Percentiles rank a stretch among this genome's conserved stretches.
These are phyloP conservation scores for Aphanomyces astaci DNA, from an alignment of 352 stramenopile genomes.

Conservation along the genomic window DNA sequence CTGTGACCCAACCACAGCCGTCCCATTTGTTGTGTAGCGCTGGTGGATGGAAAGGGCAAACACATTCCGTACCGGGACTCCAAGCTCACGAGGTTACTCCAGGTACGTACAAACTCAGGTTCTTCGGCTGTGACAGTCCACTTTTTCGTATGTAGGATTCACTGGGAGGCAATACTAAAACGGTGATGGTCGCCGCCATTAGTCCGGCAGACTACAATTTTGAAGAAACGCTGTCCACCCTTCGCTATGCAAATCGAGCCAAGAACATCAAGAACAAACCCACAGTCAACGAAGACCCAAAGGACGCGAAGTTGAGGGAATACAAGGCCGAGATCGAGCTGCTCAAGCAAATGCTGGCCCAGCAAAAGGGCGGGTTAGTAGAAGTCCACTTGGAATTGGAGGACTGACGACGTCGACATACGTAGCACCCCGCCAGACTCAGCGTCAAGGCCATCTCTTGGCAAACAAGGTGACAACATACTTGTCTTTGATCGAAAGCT, in stretches of 20 bases:
- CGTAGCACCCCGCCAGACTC: neutral
- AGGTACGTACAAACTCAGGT: constrained; percentile 26
- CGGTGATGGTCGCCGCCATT: constrained; percentile 93
- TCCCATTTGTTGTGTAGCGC: constrained; percentile 58
- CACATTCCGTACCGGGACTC: constrained; percentile 88
- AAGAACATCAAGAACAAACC: constrained; percentile 98
- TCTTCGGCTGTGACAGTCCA: neutral
- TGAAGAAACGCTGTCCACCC: constrained; percentile 92
- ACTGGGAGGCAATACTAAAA: constrained; percentile 93
- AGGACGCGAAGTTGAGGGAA: constrained; percentile 84
- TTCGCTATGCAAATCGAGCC: constrained; percentile 94
- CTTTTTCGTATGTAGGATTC: constrained; percentile 64
- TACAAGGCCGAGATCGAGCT: constrained; percentile 87
- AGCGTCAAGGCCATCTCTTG: neutral
- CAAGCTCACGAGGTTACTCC: constrained; percentile 86
- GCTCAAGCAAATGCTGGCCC: constrained; percentile 68
- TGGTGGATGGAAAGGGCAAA: constrained; percentile 79
- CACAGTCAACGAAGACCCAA: constrained; percentile 92
- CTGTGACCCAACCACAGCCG: neutral
- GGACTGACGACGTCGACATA: neutral
- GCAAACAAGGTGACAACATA: neutral
- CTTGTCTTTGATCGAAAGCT: neutral
- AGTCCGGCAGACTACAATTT: constrained; percentile 93
- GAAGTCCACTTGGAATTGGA: no score
- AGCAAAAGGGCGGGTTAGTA: constrained; percentile 8